Base-by-base conservation (phyloP, 306 rosid genomes). In the Cucurbita argyrosperma region DNA sequence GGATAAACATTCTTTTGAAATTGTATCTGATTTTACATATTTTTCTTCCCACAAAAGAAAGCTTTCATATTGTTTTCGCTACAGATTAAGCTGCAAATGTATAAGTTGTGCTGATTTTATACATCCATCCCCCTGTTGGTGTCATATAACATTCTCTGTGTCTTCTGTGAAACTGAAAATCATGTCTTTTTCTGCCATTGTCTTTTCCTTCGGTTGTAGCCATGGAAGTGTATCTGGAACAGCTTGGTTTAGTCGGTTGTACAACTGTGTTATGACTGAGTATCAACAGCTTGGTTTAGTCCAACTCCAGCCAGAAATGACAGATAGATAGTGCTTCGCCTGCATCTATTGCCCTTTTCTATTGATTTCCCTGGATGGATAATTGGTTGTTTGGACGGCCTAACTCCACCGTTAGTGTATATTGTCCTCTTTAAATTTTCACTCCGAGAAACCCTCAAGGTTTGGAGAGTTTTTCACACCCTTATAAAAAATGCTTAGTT, bases 1-100 rank as follows among this genome's bases (percentile, higher is more conserved):
- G 18, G 30, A 38, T 80, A 80, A 80, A 64, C 14, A 64, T 64
- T 40, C 16, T n/a, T 64, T 42, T 18, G 0, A 62, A 62, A 62
- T 38, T 62, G 73, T 13, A 68, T 50, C 58, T 7, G 46, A n/a
- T 72, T 71, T 80, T 75, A 71, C 77, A 30, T 30, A 30, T 30
- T 30, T 30, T 30, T 30, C 76, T 66, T 45, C 45, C 30, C 61
- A 54, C 35, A 50, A 46, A 80, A 38, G 51, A 58, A 72, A 66
- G 21, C 26, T 70, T 11, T 23, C 73, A 47, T 46, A 70, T 15
- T 50, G 74, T 70, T 70, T 69, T 14, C 42, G 74, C 14, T 12
- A 23, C 23, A 69, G 23, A 49, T 69, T 46, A 26, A 67, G 12
- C 23, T 47, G 74, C 74, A 69, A 69, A 3, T 69, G 58, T 23